These are phyloP conservation scores for Ceriops zippeliana DNA, from an alignment of 345 rosid species.

Conservation along the genomic window DNA sequence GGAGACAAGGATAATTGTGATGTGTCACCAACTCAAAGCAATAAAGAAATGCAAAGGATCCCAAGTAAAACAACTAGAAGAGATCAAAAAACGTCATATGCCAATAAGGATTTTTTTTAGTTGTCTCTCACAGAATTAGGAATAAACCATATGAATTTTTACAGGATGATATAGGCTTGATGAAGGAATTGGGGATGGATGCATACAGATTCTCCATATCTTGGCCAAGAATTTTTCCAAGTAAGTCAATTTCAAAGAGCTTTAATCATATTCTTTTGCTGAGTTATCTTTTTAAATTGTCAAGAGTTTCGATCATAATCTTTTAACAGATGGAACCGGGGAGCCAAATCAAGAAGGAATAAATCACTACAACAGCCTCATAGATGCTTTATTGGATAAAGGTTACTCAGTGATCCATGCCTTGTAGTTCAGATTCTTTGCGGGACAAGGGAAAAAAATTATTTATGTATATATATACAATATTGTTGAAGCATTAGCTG, in stretches of 20 bases:
- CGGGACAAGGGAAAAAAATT: too few species aligned
- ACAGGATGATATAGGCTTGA: constrained; percentile 76
- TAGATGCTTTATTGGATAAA: constrained; percentile 63
- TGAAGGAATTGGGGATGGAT: constrained; percentile 89
- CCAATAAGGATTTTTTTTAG: too few species aligned
- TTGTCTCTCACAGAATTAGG: not conserved
- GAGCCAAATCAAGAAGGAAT: constrained; percentile 64
- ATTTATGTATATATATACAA: too few species aligned
- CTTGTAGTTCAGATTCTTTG: not conserved
- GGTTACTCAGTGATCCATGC: constrained; percentile 28
- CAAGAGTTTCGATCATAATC: constrained; percentile 4
- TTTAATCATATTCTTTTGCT: constrained; percentile 24
- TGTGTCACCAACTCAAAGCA: constrained; percentile 19
- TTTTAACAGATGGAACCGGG: constrained; percentile 73
- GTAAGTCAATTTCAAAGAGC: constrained; percentile 34
- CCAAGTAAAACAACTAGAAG: too few species aligned
- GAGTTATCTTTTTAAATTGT: constrained; percentile 15
- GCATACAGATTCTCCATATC: constrained; percentile 91
- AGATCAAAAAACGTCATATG: too few species aligned
- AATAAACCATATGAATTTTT: not conserved
- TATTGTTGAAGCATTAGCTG: constrained; percentile 6
- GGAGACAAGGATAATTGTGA: constrained; percentile 24
- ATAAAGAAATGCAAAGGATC: not conserved
- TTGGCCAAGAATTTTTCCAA: constrained; percentile 88
- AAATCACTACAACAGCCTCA: constrained; percentile 60